phyloP scores from a whole-genome alignment of 495 filamentous ascomycete species.

The Geopyxis carbonaria region DNA sequence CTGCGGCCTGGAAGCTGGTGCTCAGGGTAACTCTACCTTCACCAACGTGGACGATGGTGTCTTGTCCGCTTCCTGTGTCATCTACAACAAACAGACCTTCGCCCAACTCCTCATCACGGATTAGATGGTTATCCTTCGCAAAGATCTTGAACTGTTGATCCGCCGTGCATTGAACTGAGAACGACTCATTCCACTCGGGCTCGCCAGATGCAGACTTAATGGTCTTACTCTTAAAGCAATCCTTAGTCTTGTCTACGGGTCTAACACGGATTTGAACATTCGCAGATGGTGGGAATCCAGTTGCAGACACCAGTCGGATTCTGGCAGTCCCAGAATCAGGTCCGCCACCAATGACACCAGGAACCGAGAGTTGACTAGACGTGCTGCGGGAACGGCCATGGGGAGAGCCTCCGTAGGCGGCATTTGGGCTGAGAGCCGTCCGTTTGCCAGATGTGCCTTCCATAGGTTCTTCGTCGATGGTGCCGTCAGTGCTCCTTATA shows the following conservation, averaged over 20 bases:
- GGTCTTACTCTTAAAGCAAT: slow-evolving; percentile 67
- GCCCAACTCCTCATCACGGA: slow-evolving; percentile 67
- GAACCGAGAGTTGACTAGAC: slow-evolving; percentile 42
- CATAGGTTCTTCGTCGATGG: no score
- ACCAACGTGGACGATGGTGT: slow-evolving; percentile 58
- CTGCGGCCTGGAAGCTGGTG: slow-evolving; percentile 39
- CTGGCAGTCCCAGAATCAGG: slow-evolving; percentile 54
- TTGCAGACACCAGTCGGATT: slow-evolving; percentile 64
- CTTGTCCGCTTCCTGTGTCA: slow-evolving; percentile 53
- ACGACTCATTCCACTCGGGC: slow-evolving; percentile 58
- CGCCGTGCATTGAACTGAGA: slow-evolving; percentile 57
- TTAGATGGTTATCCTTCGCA: slow-evolving; percentile 67
- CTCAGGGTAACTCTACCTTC: slow-evolving; percentile 44
- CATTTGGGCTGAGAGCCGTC: background rate
- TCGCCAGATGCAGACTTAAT: slow-evolving; percentile 44
- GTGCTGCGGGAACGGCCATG: slow-evolving; percentile 55
- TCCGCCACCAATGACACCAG: slow-evolving; percentile 33
- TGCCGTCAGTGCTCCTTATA: no score
- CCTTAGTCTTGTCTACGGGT: slow-evolving; percentile 74
- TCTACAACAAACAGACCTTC: slow-evolving; percentile 79
- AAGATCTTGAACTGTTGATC: slow-evolving; percentile 74
- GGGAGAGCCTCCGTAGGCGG: slow-evolving; percentile 5
- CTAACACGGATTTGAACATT: slow-evolving; percentile 74
- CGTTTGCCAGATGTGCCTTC: no score
- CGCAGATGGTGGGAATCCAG: slow-evolving; percentile 57